Percentiles rank a stretch among this genome's conserved stretches.
Evolutionary conservation across 2,329 filamentous ascomycete genomes (phyloP).

Genomic region (Ophiostoma australiae): DNA sequence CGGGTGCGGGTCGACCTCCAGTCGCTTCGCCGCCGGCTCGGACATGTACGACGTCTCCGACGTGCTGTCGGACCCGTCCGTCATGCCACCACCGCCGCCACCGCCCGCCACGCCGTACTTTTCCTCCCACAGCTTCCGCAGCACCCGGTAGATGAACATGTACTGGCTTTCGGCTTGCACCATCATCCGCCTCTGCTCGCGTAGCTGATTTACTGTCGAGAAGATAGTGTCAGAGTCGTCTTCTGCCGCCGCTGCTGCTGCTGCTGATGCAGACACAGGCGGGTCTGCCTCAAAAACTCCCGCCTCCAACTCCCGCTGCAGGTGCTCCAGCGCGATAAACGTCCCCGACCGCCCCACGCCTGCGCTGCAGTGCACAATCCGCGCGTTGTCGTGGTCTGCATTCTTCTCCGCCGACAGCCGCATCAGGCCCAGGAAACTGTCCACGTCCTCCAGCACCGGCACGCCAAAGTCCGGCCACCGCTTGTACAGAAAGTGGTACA

Average conservation of each 20-base stretch:
- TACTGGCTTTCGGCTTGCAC: conserved; percentile 86
- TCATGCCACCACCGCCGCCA: conserved; percentile 27
- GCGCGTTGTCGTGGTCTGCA: conserved; percentile 57
- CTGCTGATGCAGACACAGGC: background rate
- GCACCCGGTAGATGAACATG: conserved; percentile 79
- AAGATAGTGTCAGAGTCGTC: conserved; percentile 47
- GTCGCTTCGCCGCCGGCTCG: conserved; percentile 50
- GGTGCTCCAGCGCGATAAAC: conserved; percentile 92
- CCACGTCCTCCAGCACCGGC: conserved; percentile 62
- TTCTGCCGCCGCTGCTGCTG: background rate
- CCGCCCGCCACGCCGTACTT: conserved; percentile 44
- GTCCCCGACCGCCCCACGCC: conserved; percentile 92
- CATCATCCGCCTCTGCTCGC: conserved; percentile 90
- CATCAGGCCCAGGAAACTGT: conserved; percentile 65
- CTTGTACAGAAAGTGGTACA: conserved; percentile 82
- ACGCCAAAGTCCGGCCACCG: conserved; percentile 90
- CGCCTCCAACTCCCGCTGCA: conserved; percentile 73
- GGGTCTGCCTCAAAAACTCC: conserved; percentile 55
- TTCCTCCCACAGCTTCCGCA: conserved; percentile 69
- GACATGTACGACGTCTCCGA: conserved; percentile 17
- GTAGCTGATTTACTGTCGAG: conserved; percentile 70
- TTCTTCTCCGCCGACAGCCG: conserved; percentile 59
- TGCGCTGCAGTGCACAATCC: conserved; percentile 82
- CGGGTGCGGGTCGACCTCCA: conserved; percentile 48
- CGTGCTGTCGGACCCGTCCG: background rate